These are phyloP conservation scores for Pterocarpus santalinus DNA, from an alignment of 306 rosid species.

Conservation along the genomic window DNA sequence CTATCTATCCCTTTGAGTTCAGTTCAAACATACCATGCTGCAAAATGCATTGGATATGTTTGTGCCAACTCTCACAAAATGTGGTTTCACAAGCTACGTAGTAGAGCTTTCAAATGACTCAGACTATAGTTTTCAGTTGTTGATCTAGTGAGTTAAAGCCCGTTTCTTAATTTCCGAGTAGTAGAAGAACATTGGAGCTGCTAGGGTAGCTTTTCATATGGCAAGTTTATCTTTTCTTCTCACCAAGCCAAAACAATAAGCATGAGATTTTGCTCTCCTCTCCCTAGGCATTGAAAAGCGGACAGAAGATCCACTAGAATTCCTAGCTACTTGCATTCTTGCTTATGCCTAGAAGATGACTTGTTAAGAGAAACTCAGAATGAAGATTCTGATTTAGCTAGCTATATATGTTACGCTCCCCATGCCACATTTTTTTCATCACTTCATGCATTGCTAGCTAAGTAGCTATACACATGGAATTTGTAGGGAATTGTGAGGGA, in stretches of 20 bases:
- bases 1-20: not conserved
- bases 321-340: not conserved
- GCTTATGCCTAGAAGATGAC: not conserved
- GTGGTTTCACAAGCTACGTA: not conserved
- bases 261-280: conserved; percentile 12
- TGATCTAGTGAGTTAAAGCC: conserved; percentile 9
- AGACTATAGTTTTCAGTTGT: conserved; percentile 4
- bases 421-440: not conserved
- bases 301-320: conserved; percentile 3
- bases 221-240: conserved; percentile 12
- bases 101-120: not conserved
- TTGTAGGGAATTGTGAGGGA: conserved; percentile 8
- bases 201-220: conserved; percentile 1
- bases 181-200: conserved; percentile 14
- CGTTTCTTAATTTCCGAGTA: conserved; percentile 8
- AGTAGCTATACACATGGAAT: not conserved
- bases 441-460: not conserved
- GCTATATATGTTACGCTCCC: conserved; percentile 5
- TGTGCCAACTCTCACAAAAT: not conserved
- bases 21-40: conserved; percentile 21
- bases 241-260: conserved; percentile 9
- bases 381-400: conserved; percentile 38
- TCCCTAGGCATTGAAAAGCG: conserved; percentile 28
- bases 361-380: not conserved
- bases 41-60: not conserved